Evolutionary conservation across 805 yeast genomes (phyloP).

Genomic region (Babjeviella inositovora): DNA sequence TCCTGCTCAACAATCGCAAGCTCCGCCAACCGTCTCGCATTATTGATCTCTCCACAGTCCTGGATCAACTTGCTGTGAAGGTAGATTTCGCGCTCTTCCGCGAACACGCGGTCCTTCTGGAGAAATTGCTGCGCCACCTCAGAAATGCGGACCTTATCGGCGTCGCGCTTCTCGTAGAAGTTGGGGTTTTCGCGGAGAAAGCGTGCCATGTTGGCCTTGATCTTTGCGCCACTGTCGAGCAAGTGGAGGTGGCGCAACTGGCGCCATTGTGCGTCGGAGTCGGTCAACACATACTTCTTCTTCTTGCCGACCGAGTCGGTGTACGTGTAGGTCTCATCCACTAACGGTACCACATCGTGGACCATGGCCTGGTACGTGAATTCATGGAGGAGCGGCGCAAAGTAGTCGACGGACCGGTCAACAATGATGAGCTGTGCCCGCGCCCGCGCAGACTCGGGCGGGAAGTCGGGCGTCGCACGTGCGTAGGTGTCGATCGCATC

Average conservation of each 20-base stretch:
- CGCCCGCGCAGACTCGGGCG: conserved; percentile 23
- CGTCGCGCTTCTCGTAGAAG: too few species aligned
- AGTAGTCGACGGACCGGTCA: conserved; percentile 74
- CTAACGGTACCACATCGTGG: conserved; percentile 63
- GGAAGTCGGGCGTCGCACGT: conserved; percentile 48
- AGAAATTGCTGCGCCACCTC: too few species aligned
- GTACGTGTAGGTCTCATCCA: too few species aligned
- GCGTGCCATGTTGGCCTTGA: too few species aligned
- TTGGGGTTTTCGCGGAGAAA: too few species aligned
- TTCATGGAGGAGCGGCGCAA: conserved; percentile 78
- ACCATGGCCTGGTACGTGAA: conserved; percentile 88
- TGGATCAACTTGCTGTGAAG: conserved; percentile 48
- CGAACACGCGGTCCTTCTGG: too few species aligned
- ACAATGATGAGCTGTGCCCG: conserved; percentile 60
- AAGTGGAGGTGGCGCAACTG: conserved; percentile 57
- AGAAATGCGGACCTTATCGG: too few species aligned
- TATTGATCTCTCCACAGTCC: conserved; percentile 45
- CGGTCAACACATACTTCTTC: conserved; percentile 33
- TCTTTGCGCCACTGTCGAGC: too few species aligned
- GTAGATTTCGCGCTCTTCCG: too few species aligned
- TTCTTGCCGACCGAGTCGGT: conserved; percentile 16
- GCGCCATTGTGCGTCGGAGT: conserved; percentile 57
- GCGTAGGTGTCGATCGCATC: conserved; percentile 60
- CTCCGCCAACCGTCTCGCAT: conserved; percentile 43
- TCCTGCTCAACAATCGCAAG: conserved; percentile 80